Evolutionary conservation across 2,329 filamentous ascomycete genomes (phyloP).

Genomic region (Venturia carpophila): DNA sequence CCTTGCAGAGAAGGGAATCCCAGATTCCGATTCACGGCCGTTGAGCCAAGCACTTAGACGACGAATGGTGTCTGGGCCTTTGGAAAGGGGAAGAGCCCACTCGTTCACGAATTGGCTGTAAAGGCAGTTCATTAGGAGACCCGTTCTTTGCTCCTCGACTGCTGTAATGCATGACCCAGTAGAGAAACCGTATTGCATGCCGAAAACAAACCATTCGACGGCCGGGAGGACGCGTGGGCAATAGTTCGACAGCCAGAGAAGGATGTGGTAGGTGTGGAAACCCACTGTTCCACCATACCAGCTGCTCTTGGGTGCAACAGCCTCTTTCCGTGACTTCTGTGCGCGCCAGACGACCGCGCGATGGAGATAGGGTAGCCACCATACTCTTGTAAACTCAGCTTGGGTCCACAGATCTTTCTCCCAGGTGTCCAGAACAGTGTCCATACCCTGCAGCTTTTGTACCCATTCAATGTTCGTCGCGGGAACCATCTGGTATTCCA

Average conservation of each 20-base stretch:
- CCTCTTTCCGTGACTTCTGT: slow-evolving; percentile 53
- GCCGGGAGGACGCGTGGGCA: slow-evolving; percentile 72
- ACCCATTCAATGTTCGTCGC: slow-evolving; percentile 80
- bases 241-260: slow-evolving; percentile 72
- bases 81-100: slow-evolving; percentile 82
- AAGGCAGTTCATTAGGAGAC: slow-evolving; percentile 90
- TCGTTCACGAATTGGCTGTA: slow-evolving; percentile 99
- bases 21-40: slow-evolving; percentile 58
- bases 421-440: slow-evolving; percentile 64
- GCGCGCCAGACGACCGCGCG: slow-evolving; percentile 85
- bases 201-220: slow-evolving; percentile 95
- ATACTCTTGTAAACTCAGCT: slow-evolving; percentile 84
- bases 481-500: slow-evolving; percentile 74
- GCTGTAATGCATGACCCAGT: slow-evolving; percentile 61
- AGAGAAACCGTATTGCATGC: slow-evolving; percentile 91
- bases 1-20: slow-evolving; percentile 73
- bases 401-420: slow-evolving; percentile 67
- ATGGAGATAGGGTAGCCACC: slow-evolving; percentile 94
- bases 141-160: slow-evolving; percentile 69
- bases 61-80: slow-evolving; percentile 77
- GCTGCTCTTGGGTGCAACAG: slow-evolving; percentile 45
- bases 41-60: slow-evolving; percentile 84
- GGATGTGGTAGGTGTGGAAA: slow-evolving; percentile 84
- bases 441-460: slow-evolving; percentile 67
- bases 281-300: slow-evolving; percentile 80